Conservation (phyloP, 495 filamentous ascomycete species). For the Cairneyella variabilis region DNA sequence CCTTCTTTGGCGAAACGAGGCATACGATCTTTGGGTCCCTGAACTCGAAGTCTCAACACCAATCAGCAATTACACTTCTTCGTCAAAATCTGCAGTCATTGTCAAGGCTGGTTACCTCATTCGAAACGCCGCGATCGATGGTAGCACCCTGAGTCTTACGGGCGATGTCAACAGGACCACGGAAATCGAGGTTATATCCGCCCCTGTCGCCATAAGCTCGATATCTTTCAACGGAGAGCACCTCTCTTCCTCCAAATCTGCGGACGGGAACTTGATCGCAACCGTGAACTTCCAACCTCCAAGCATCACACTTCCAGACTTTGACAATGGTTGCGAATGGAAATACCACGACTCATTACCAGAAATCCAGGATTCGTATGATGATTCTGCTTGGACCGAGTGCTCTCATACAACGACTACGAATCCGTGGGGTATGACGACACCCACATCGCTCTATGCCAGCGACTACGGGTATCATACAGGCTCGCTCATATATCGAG, state of each 20-base stretch:
- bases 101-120: slow-evolving; percentile 70
- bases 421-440: slow-evolving; percentile 50
- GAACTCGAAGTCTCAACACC: slow-evolving; percentile 29
- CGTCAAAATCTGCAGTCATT: slow-evolving; percentile 47
- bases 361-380: slow-evolving; percentile 56
- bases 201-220: slow-evolving; percentile 39
- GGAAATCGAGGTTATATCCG: slow-evolving; percentile 55
- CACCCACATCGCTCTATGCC: slow-evolving; percentile 59
- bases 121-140: slow-evolving; percentile 48
- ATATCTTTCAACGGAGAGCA: slow-evolving; percentile 56
- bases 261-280: slow-evolving; percentile 44
- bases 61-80: slow-evolving; percentile 27
- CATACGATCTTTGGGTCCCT: slow-evolving; percentile 69
- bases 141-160: slow-evolving; percentile 46
- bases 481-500: slow-evolving; percentile 64
- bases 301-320: slow-evolving; percentile 44
- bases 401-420: slow-evolving; percentile 48
- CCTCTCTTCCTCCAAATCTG: slow-evolving; percentile 33
- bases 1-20: slow-evolving; percentile 54
- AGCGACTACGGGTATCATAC: slow-evolving; percentile 72
- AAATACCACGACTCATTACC: slow-evolving; percentile 65
- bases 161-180: slow-evolving; percentile 70
- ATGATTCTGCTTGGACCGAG: slow-evolving; percentile 59
- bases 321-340: slow-evolving; percentile 59
- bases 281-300: slow-evolving; percentile 47